phyloP scores from a whole-genome alignment of 2,329 filamentous ascomycete genomes.

The Lasiodiplodia hormozganensis region DNA sequence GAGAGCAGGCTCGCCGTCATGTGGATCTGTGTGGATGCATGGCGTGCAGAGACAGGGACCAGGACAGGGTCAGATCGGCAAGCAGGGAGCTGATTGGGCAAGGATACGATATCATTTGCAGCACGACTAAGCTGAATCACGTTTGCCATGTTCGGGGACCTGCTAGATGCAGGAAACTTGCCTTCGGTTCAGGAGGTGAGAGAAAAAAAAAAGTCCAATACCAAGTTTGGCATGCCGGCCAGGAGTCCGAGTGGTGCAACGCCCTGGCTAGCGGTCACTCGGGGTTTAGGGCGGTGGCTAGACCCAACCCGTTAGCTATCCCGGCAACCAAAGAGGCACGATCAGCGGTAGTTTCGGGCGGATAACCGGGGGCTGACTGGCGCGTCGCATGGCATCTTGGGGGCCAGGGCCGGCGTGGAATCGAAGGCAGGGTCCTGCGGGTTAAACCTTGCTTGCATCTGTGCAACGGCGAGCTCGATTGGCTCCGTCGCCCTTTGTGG shows the following conservation, averaged over 20 bases:
- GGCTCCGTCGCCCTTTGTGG: neutral
- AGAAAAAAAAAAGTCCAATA: neutral
- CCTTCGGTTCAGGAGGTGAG: neutral
- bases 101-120: neutral
- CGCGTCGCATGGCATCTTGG: neutral
- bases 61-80: slow-evolving; percentile 2
- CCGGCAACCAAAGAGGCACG: neutral
- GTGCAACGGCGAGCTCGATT: slow-evolving; percentile 8
- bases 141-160: neutral
- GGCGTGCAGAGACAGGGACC: slow-evolving; percentile 9
- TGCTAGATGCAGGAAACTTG: slow-evolving; percentile 6
- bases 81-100: neutral
- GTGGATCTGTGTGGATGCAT: neutral
- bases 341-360: neutral
- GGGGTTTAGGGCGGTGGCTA: neutral
- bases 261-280: neutral
- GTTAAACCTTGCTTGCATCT: neutral
- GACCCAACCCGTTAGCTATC: neutral
- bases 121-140: neutral
- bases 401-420: neutral
- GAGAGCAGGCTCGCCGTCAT: neutral
- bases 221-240: neutral
- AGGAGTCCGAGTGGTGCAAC: neutral
- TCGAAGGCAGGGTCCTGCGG: neutral
- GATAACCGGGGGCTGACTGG: neutral